These are phyloP conservation scores for Clathrospora elynae DNA, from an alignment of 2,329 filamentous ascomycete species.

Conservation along the genomic window DNA sequence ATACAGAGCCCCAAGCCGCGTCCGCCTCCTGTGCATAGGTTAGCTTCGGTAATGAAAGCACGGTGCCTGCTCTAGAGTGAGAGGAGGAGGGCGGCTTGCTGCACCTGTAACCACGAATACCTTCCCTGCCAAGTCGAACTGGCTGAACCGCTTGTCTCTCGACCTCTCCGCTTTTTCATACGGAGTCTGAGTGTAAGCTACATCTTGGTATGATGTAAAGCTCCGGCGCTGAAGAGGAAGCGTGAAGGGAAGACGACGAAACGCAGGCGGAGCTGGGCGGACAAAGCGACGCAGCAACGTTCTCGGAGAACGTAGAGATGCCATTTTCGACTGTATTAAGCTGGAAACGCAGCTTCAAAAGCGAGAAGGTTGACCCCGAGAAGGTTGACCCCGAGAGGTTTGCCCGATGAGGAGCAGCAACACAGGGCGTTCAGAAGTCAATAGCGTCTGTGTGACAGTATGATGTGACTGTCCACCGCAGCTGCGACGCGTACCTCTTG, in stretches of 20 bases:
- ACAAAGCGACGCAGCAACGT: slow-evolving; percentile 13
- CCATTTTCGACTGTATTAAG: slow-evolving; percentile 6
- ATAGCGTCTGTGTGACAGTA: slow-evolving; percentile 6
- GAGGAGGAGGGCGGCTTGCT: slow-evolving; percentile 66
- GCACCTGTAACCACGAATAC: slow-evolving; percentile 62
- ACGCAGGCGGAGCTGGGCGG: slow-evolving; percentile 6
- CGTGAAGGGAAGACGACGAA: slow-evolving; percentile 9
- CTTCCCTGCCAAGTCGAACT: slow-evolving; percentile 40
- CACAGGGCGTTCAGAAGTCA: not conserved
- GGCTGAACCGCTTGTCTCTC: slow-evolving; percentile 24
- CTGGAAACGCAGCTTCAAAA: not conserved
- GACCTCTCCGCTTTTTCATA: slow-evolving; percentile 27
- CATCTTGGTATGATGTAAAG: slow-evolving; percentile 16
- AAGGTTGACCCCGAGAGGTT: too few relatives aligned
- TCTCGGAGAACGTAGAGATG: slow-evolving; percentile 16
- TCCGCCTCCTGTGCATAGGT: slow-evolving; percentile 62
- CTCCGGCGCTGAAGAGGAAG: slow-evolving; percentile 12
- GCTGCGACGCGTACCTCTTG: slow-evolving; percentile 10
- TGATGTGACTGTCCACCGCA: slow-evolving; percentile 19
- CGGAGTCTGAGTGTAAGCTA: slow-evolving; percentile 19
- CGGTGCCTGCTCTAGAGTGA: slow-evolving; percentile 28
- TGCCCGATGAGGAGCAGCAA: not conserved
- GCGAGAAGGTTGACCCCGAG: too few relatives aligned
- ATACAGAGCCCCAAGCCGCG: slow-evolving; percentile 73
- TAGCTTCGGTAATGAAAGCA: slow-evolving; percentile 37